Base-by-base conservation (phyloP, 495 filamentous ascomycete genomes). In the Hypoxylon crocopeplum region DNA sequence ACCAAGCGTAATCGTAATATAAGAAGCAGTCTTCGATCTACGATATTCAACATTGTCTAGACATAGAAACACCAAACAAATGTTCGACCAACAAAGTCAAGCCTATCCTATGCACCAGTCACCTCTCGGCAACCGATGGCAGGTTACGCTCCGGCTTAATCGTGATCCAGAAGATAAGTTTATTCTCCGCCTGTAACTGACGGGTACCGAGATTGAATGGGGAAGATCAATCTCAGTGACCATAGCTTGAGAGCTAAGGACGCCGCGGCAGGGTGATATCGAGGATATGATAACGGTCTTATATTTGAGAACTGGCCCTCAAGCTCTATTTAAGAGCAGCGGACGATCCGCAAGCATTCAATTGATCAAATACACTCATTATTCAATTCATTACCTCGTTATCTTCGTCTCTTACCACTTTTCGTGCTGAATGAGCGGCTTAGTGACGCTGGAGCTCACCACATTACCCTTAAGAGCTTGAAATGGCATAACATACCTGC, bases 91-190 rank as follows among this genome's bases (percentile, higher is more conserved):
- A 82, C 88, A 87, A 86, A 96, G 90, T 94, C 91, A 94, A 93
- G 85, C 90, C 74, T 80, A 83, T 81, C 86, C 90, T 86, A 94
- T 81, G 85, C 86, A 86, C 83, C 86, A 70, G 75, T 78, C 74
- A 79, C 83, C 86, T 93, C 77, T 93, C 89, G 82, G 84, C 77
- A 86, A 86, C 83, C 84, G 68, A 75, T 77, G 74, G 64, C 67
- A 80, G 69, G 73, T 71, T 84, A 79, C 80, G 89, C 91, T 93
- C 91, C 91, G 90, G 91, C 91, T 96, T 94, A 96, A 91, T 94
- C 85, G 89, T 83, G 87, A 86, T 87, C 88, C 71, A 39, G 24
- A 52, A 58, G 56, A 49, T 30, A 40, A 34, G 34, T 61, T 76
- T 77, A 66, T 42, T 81, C 67, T 81, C 65, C 74, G 78, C 78